phyloP scores from a whole-genome alignment of 441 rosid genomes.

The Erysimum pusillum region DNA sequence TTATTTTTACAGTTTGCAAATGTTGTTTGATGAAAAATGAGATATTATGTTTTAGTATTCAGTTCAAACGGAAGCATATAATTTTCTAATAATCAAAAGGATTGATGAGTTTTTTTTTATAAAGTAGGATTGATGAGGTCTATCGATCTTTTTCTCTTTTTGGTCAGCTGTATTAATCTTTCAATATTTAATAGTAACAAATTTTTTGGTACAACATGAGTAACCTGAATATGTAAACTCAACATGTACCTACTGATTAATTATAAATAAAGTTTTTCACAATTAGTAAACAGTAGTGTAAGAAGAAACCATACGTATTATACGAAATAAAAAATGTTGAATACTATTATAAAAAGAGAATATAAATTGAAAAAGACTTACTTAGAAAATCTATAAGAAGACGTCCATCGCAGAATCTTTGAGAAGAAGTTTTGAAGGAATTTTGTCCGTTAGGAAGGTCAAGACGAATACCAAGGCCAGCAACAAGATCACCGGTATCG shows the following conservation, averaged over 20 bases:
- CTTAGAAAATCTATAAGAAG: slow-evolving; percentile 68
- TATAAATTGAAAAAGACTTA: slow-evolving; percentile 44
- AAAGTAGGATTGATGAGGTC: neutral
- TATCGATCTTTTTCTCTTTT: neutral
- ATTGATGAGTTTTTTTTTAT: neutral
- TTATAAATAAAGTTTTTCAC: neutral
- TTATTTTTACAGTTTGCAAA: neutral
- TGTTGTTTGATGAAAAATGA: neutral
- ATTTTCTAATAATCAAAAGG: neutral
- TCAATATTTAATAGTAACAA: neutral
- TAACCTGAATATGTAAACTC: neutral
- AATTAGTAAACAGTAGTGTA: neutral
- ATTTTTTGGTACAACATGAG: neutral
- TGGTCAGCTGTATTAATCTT: neutral
- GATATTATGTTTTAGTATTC: no score
- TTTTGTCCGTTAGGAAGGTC: slow-evolving; percentile 59
- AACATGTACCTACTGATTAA: neutral
- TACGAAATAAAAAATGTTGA: neutral
- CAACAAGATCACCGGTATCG: slow-evolving; percentile 65
- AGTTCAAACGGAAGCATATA: neutral
- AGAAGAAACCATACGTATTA: neutral
- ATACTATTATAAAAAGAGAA: neutral
- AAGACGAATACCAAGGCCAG: slow-evolving; percentile 58
- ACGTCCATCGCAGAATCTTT: slow-evolving; percentile 71
- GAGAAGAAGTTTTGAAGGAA: slow-evolving; percentile 58